Base-by-base conservation (phyloP, 345 rosid genomes). In the Populus alba region DNA sequence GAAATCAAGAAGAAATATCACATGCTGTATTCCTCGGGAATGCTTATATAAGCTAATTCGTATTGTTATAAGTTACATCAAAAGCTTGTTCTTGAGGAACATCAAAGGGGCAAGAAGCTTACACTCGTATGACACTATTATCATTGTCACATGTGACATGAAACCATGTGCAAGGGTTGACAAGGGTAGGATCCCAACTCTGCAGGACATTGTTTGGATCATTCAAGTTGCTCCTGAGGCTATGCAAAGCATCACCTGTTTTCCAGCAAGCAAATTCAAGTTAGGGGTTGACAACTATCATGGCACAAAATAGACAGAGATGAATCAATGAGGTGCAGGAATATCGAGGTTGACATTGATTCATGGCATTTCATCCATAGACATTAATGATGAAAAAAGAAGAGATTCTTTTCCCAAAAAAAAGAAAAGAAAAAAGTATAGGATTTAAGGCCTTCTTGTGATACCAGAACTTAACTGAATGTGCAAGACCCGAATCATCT, bases 161-260 rank as follows among this genome's bases (percentile, higher is more conserved):
- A 82, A 93, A 93, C 99, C 99, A 95, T 16, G 99, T 93, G 83
- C 99, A 93, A 65, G 98, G 98, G 77, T 93, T 92, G 79, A 93
- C 99, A 77, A 95, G 99, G 31, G 97, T 93, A 68, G 97, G 94
- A 84, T 95, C 99, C 99, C 99, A 95, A 84, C 99, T 95, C 83
- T 93, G 98, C 77, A 95, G 88, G 72, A 95, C 96, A 87, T 90
- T 93, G 86, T 87, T 90, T 18, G 99, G 99, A 89, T 95, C 99
- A 79, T 71, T 76, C 78, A 95, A 79, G 82, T 85, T 91, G 78
- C 88, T 83, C 78, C 97, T 86, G 68, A 93, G 84, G 83, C 87
- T 92, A 83, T 93, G 98, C 88, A 95, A 86, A 5, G 98, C 99
- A 90, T 95, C 99, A 77, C 98, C 99, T 95, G 92, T 81, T 81